Base-by-base conservation (phyloP, 2,329 filamentous ascomycete species). In the Epicoccum nigrum region DNA sequence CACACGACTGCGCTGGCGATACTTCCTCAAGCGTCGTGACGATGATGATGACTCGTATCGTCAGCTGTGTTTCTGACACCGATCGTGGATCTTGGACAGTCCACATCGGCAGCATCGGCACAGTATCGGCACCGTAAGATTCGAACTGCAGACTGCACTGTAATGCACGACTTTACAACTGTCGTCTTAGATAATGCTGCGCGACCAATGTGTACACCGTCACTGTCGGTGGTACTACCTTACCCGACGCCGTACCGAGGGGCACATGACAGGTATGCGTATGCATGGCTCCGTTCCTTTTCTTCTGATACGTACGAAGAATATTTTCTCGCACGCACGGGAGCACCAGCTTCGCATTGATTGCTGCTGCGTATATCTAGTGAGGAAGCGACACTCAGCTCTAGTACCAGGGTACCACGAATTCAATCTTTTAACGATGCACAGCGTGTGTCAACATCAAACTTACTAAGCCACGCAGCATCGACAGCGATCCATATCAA, bases 251-350 rank as follows among this genome's bases (percentile, higher is more conserved):
- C 17, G 34, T 33, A n/a, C 6, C n/a, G 3, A n/a, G 3, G n/a
- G 3, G 28, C 41, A 40, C 47, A 28, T 51, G 40, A 40, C 30
- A 45, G 13, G 4, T 40, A 20, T 28, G 15, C 11, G 34, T n/a
- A n/a, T 16, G 34, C 12, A 23, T 20, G 32, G 7, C 16, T 40
- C 40, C 41, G 20, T 33, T 19, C 45, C 37, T 41, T 47, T 6
- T 28, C 2, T 25, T 32, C 23, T 25, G 23, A 25, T 25, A 25
- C 23, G 9, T 25, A 25, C 23, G 23, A 25, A 25, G 6, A 9
- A n/a, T n/a, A n/a, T n/a, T 9, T 25, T 9, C 23, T 25, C 9
- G 23, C 6, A 7, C 6, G 23, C 23, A 9, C 23, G 23, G 23
- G 6, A 25, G 23, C 23, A 25, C 6, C 23, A 6, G 23, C 23